Base-by-base conservation (phyloP, 1,284 basidiomycete species). In the Ganoderma resinaceum region DNA sequence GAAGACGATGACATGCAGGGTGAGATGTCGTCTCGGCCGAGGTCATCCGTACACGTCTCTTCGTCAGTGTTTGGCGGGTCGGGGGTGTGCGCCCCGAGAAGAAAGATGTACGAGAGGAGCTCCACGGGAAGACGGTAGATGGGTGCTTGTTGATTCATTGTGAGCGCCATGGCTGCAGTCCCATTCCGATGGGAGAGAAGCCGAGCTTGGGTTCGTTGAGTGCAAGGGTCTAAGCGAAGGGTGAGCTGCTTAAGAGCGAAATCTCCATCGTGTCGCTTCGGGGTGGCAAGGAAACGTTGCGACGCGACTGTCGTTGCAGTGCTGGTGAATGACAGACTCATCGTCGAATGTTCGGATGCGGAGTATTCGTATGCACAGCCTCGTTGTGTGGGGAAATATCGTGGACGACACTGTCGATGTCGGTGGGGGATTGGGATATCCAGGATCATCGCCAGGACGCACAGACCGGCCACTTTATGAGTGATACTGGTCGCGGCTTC, bases 21-120 rank as follows among this genome's bases (percentile, higher is more conserved):
- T 70, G 63, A 79, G 76, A 70, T 76, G 33, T 62, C 58, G n/a
- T 77, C 73, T 63, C 76, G 66, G 37, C 66, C 70, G 26, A 76
- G 76, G 3, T 58, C 74, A 70, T 23, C 72, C 70, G 12, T 66
- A 40, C 31, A 20, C 33, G 42, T 26, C n/a, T n/a, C 65, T 33
- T 57, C 63, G 29, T 55, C 64, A 33, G 23, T 9, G 18, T 49
- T 53, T 23, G 62, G 63, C 33, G 76, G 68, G 68, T 72, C 69
- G 12, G 71, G 67, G 20, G 71, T 70, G 46, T 83, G 81, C 1
- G 80, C 79, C 23, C 78, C 81, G 37, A 87, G 78, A 16, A 71
- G 69, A 73, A 88, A 86, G 66, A 88, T 84, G 66, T 85, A 82
- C 0, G 86, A 84, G 29, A 88, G 78, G 14, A 88, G 78, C 74